Evolutionary conservation across 23 red algal species (phyloP).

Genomic region (Gracilaria caudata): DNA sequence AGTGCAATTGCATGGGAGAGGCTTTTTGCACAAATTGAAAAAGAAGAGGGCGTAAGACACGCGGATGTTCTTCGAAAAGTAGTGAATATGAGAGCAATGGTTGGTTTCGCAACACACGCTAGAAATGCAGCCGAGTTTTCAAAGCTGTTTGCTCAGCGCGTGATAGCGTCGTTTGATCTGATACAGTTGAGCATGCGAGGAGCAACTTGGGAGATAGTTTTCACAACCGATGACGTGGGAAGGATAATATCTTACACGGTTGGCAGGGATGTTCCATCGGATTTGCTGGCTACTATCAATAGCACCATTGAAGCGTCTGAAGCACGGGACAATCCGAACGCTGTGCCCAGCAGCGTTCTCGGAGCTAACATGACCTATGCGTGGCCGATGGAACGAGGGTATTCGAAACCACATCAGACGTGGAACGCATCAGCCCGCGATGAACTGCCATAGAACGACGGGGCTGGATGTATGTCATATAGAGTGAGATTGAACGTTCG

Average conservation of each 20-base stretch:
- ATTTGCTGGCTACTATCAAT: neutral
- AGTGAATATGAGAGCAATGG: constrained; percentile 31
- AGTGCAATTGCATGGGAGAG: constrained; percentile 11
- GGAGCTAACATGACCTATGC: constrained; percentile 12
- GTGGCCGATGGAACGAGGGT: constrained; percentile 6
- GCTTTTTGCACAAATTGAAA: neutral
- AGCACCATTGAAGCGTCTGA: neutral
- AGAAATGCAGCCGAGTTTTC: neutral
- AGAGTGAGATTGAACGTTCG: neutral
- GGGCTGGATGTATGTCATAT: neutral
- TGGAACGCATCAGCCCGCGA: neutral
- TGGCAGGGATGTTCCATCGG: neutral
- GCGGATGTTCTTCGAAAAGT: neutral
- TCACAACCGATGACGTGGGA: constrained; percentile 3
- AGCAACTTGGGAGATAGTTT: neutral
- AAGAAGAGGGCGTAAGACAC: constrained; percentile 1
- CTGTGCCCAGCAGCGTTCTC: neutral
- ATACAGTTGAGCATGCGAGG: constrained; percentile 12
- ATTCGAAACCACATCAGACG: neutral
- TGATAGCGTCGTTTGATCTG: constrained; percentile 22
- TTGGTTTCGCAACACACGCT: neutral
- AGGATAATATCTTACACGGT: neutral
- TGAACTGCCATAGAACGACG: neutral
- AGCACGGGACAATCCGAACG: constrained; percentile 10
- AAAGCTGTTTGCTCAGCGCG: constrained; percentile 13